Evolutionary conservation across 495 filamentous ascomycete species (phyloP).

Genomic region (Podospora didyma): DNA sequence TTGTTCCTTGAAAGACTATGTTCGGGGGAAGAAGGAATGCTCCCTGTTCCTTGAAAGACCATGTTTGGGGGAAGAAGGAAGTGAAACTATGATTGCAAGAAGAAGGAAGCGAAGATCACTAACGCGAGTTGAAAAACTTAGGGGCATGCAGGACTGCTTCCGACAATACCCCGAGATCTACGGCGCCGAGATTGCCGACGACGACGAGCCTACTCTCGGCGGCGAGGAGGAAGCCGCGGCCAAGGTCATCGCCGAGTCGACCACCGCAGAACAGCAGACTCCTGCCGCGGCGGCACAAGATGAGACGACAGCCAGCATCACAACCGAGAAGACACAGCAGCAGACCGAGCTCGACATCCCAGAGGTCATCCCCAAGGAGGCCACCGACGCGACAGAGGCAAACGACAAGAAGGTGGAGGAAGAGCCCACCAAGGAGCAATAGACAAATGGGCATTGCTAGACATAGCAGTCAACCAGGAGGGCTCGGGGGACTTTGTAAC

Average conservation of each 20-base stretch:
- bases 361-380: conserved; percentile 17
- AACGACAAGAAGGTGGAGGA: conserved; percentile 20
- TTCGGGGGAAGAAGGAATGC: no score
- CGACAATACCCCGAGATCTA: conserved; percentile 85
- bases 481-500: not conserved
- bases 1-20: not conserved
- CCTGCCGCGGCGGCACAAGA: not conserved
- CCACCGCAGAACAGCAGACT: not conserved
- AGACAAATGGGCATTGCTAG: no score
- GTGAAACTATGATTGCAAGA: not conserved
- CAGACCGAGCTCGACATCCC: not conserved
- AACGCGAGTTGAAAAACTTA: conserved; percentile 40
- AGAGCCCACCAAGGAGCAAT: no score
- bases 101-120: conserved; percentile 13
- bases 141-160: conserved; percentile 97
- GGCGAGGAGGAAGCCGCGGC: conserved; percentile 4
- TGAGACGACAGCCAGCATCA: conserved; percentile 1
- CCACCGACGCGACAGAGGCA: conserved; percentile 23
- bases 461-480: conserved; percentile 11
- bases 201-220: conserved; percentile 51
- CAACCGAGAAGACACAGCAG: not conserved
- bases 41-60: no score
- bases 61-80: no score
- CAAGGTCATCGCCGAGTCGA: conserved; percentile 5
- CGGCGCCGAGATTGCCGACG: conserved; percentile 81